phyloP scores from a whole-genome alignment of 2,329 filamentous ascomycete genomes.

The Pseudogymnoascus sp. region DNA sequence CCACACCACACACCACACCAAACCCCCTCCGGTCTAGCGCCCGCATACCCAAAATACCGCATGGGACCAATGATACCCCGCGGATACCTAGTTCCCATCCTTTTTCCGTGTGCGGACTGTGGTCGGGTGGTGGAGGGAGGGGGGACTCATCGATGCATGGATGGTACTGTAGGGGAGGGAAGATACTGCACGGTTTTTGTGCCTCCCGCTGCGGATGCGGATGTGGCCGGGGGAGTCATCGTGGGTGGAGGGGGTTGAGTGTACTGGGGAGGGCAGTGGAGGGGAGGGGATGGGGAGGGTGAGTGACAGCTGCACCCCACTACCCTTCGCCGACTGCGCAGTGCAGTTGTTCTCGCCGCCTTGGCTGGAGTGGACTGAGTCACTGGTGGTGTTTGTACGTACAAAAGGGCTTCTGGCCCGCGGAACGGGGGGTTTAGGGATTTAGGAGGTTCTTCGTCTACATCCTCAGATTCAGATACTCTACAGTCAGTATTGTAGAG shows the following conservation, averaged over 20 bases:
- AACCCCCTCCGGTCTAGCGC: background rate
- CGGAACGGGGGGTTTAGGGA: too few relatives aligned
- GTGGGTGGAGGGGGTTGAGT: too few relatives aligned
- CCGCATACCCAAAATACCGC: background rate
- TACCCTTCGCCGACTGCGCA: background rate
- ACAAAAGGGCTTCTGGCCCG: constrained; percentile 1
- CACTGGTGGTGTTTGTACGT: background rate
- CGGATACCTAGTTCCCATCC: background rate
- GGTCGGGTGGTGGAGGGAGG: background rate
- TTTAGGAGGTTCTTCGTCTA: background rate
- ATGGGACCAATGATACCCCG: background rate
- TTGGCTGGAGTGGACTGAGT: background rate
- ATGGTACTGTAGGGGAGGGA: too few relatives aligned
- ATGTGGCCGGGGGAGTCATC: background rate
- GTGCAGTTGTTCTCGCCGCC: background rate
- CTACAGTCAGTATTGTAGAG: background rate
- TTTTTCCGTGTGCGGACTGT: background rate
- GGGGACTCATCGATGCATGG: background rate
- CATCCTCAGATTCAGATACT: background rate
- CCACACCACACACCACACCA: background rate
- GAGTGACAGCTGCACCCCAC: background rate
- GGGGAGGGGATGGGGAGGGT: background rate
- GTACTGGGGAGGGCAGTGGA: background rate
- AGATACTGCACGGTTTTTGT: background rate
- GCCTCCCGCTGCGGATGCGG: background rate